Base-by-base conservation (phyloP, 768 basidiomycete species). In the Podaxis carcinomalis region DNA sequence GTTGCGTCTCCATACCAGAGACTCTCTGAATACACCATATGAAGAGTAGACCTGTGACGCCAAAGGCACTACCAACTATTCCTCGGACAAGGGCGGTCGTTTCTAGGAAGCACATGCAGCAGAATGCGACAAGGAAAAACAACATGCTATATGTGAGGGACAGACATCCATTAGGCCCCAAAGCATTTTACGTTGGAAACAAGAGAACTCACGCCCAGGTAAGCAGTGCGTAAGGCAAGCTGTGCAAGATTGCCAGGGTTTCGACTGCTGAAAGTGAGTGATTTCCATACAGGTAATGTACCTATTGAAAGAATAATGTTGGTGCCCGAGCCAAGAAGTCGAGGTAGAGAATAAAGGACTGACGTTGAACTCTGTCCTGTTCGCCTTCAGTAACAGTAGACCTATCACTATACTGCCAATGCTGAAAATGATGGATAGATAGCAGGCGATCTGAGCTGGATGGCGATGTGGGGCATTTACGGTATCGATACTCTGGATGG, bases 381-480 rank as follows among this genome's bases (percentile, higher is more conserved):
- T 54, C 5, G 52, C 21, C 19, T 54, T 54, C 27, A 78, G 66
- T 5, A 82, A 70, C 13, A 82, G 68, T 39, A 83, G 65, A 13
- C 78, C 77, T 3, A 77, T 58, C 16, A 82, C 69, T 59, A 81
- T 78, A 51, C 75, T 72, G 4, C 80, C 82, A 13, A 81, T 67
- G 62, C 79, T 81, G 3, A 72, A 65, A 1, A 78, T 60, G 51
- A 78, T 75, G 0, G 83, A 84, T 2, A 81, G 57, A 47, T 81
- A 82, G 66, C 80, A 79, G 2, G 75, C 69, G 36, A 80, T 71
- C 63, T 82, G 80, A 2, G 76, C 69, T 11, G 76, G 76, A 5
- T 75, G 68, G n/a, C 59, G 50, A 13, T 59, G 37, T 0, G 37
- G 62, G 0, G 59, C 56, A 11, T 62, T 25, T 10, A 21, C 25